Evolutionary conservation across 495 filamentous ascomycete species (phyloP).

Genomic region (Endocarpon pusillum): DNA sequence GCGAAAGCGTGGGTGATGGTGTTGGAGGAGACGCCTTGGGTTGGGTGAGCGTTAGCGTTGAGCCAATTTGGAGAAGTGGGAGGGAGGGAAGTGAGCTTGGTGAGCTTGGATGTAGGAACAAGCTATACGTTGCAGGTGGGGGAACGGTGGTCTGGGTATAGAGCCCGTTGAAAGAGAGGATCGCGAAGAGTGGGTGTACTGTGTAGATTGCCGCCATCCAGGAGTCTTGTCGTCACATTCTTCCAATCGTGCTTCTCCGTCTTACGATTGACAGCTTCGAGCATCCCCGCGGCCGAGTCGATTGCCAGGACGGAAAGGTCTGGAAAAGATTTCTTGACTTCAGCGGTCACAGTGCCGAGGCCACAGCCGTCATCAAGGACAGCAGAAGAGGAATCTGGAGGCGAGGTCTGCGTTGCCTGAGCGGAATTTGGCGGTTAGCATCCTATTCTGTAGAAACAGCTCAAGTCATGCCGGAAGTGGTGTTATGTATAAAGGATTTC

Average conservation of each 20-base stretch:
- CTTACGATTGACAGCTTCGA: slow-evolving; percentile 2
- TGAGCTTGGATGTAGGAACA: neutral
- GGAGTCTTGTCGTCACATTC: slow-evolving; percentile 2
- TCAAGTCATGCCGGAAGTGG: no score
- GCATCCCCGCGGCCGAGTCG: slow-evolving; percentile 5
- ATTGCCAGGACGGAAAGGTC: slow-evolving; percentile 4
- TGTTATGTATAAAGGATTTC: no score
- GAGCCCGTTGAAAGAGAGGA: no score
- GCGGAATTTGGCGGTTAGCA: neutral
- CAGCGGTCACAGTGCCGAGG: slow-evolving; percentile 5
- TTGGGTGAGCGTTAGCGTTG: neutral
- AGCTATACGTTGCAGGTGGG: no score
- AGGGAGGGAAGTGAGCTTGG: neutral
- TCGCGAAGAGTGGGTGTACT: neutral
- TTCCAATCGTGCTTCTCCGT: slow-evolving; percentile 1
- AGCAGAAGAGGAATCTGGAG: slow-evolving; percentile 1
- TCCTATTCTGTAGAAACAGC: no score
- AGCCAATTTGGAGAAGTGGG: neutral
- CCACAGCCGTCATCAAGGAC: slow-evolving; percentile 4
- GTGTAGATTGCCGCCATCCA: slow-evolving; percentile 3
- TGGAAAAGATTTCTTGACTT: slow-evolving; percentile 4
- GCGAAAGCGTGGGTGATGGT: slow-evolving; percentile 68
- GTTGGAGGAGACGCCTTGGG: slow-evolving; percentile 23
- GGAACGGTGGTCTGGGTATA: no score
- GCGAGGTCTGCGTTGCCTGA: slow-evolving; percentile 1